Evolutionary conservation across 257 asterid species (phyloP), one percentile per base, ranked within the genome.

Genomic region (Rhazya stricta): DNA sequence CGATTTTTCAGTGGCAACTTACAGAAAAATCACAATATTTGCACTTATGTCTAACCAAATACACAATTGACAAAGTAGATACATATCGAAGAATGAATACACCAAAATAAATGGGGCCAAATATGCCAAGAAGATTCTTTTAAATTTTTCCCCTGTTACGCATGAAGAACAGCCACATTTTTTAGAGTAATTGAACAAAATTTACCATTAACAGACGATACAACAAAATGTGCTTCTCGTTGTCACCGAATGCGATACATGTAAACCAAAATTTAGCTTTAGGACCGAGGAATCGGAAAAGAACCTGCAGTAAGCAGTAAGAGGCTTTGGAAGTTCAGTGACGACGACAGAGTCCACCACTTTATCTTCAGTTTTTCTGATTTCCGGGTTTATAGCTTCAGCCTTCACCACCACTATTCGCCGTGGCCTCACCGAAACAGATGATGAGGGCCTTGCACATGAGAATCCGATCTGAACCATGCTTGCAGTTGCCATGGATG

Each of bases 261-360:
- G 32, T 39, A 39, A 67, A 3, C 48, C 19, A 67, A 41, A 73
- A 15, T 5, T 9, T 0, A 42, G n/a, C 11, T 1, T 25, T n/a
- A 25, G 11, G 29, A 41, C n/a, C 3, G 32, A 76, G 48, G 9
- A 19, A 67, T 27, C 39, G 10, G 48, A 16, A 25, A 30, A 16
- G 32, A 72, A 93, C 98, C 98, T 94, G 98, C 98, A 94, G 74
- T 94, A 94, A 29, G 98, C 83, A 73, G 97, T 92, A 81, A 90
- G 84, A 29, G 97, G 91, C 83, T 94, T 94, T 65, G 90, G 78
- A 74, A 94, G 96, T 50, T 94, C 93, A 30, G 97, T 74, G 74
- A 84, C 86, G 43, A 90, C 81, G 36, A 94, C 96, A 1, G 98
- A 72, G 56, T 94, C 98, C 68, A 94, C 98, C 42, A 91, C 98